Conservation (phyloP, 257 asterid genomes). For the Petunia secreta region DNA sequence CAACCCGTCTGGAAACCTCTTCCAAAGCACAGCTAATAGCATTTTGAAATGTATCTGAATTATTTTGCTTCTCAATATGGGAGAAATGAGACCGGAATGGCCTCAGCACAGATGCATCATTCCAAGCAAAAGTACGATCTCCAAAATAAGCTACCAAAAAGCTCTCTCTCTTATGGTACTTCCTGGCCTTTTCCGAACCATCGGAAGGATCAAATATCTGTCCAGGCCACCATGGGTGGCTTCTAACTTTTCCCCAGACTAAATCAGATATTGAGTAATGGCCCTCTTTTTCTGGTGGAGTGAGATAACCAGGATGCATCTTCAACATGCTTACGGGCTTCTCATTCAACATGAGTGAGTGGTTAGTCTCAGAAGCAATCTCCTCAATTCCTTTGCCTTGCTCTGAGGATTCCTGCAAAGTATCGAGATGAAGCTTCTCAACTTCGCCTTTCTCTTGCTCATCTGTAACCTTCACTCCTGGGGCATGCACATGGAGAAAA, state of each 20-base stretch:
- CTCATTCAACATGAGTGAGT: conserved; percentile 34
- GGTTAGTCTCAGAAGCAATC: conserved; percentile 44
- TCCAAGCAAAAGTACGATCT: conserved; percentile 95
- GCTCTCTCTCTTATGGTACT: conserved; percentile 71
- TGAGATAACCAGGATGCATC: conserved; percentile 59
- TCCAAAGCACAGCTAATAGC: conserved; percentile 79
- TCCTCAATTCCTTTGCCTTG: conserved; percentile 40
- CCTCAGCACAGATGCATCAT: conserved; percentile 72
- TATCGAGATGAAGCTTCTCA: conserved; percentile 35
- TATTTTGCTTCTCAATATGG: conserved; percentile 77
- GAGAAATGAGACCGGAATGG: conserved; percentile 76
- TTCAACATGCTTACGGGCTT: conserved; percentile 40
- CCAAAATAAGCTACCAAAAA: conserved; percentile 95
- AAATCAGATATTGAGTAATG: conserved; percentile 63
- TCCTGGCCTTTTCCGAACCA: conserved; percentile 87
- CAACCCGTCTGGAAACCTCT: conserved; percentile 82
- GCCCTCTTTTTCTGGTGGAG: conserved; percentile 60
- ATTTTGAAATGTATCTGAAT: conserved; percentile 75
- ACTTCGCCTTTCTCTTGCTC: conserved; percentile 45
- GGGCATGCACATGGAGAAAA: conserved; percentile 36
- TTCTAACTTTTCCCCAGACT: conserved; percentile 97
- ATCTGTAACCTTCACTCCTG: conserved; percentile 42
- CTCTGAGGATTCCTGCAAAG: conserved; percentile 37
- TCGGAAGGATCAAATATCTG: conserved; percentile 81
- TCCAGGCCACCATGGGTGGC: conserved; percentile 99